Evolutionary conservation across 2,329 filamentous ascomycete species (phyloP).

Genomic region (Thielaviopsis musarum): DNA sequence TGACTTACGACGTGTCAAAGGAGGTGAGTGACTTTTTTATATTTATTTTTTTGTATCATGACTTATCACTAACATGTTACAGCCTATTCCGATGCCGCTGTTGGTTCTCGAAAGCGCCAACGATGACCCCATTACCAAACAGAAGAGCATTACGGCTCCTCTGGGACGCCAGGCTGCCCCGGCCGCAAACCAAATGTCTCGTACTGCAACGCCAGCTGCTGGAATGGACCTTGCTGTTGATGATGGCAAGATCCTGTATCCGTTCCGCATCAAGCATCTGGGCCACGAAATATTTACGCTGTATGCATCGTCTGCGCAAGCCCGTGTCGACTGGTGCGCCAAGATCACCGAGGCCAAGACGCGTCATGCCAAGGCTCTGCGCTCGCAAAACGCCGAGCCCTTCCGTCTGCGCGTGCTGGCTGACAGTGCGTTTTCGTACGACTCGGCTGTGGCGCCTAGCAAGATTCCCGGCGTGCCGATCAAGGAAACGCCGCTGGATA

Average conservation of each 20-base stretch:
- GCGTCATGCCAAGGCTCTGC: slow-evolving; percentile 72
- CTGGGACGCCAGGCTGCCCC: slow-evolving; percentile 50
- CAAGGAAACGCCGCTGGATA: slow-evolving; percentile 76
- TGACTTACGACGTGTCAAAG: slow-evolving; percentile 88
- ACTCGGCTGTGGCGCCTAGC: slow-evolving; percentile 40
- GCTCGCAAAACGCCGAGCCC: slow-evolving; percentile 86
- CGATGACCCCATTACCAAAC: slow-evolving; percentile 77
- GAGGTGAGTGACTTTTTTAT: slow-evolving; percentile 35
- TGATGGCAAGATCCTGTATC: slow-evolving; percentile 75
- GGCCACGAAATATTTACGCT: slow-evolving; percentile 86
- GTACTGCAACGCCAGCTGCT: slow-evolving; percentile 15
- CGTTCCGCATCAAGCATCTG: slow-evolving; percentile 89
- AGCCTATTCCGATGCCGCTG: slow-evolving; percentile 91
- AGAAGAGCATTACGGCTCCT: slow-evolving; percentile 54
- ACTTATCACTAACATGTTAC: slow-evolving; percentile 17
- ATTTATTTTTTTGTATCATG: background rate
- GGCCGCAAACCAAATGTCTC: slow-evolving; percentile 43
- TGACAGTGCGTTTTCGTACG: slow-evolving; percentile 78
- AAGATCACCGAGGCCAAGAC: slow-evolving; percentile 94
- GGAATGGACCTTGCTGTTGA: slow-evolving; percentile 28
- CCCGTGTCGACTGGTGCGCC: slow-evolving; percentile 74
- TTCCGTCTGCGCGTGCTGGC: slow-evolving; percentile 86
- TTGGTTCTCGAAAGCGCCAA: slow-evolving; percentile 82
- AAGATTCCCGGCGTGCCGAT: slow-evolving; percentile 57
- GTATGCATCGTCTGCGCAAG: slow-evolving; percentile 61